Evolutionary conservation across 2,329 filamentous ascomycete species (phyloP).

Genomic region (Cordyceps tenuipes): DNA sequence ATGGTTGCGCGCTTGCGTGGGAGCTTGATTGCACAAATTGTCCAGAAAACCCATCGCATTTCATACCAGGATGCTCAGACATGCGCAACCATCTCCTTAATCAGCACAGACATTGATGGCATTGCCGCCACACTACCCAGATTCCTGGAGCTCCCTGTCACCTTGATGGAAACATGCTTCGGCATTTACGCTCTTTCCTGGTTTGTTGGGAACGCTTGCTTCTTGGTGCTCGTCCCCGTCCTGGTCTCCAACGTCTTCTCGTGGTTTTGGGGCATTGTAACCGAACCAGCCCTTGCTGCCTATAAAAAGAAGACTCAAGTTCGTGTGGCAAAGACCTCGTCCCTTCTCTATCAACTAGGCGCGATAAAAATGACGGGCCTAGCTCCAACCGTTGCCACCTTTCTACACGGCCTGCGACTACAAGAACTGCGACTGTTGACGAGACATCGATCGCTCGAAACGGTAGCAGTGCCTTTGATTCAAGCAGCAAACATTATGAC

Average conservation of each 20-base stretch:
- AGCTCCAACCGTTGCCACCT: neutral
- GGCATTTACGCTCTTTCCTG: neutral
- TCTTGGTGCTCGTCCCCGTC: slow-evolving; percentile 1
- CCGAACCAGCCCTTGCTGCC: neutral
- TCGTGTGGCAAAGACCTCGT: neutral
- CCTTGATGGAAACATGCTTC: neutral
- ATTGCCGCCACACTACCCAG: neutral
- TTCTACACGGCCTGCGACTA: neutral
- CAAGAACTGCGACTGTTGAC: neutral
- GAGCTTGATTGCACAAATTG: slow-evolving; percentile 35
- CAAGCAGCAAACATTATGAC: slow-evolving; percentile 1
- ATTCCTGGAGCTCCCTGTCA: neutral
- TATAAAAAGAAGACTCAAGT: neutral
- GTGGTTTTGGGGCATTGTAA: neutral
- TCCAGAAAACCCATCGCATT: slow-evolving; percentile 32
- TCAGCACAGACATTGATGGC: slow-evolving; percentile 5
- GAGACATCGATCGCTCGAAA: neutral
- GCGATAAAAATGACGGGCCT: slow-evolving; percentile 9
- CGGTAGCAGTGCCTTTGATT: neutral
- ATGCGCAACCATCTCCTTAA: neutral
- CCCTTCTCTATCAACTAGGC: neutral
- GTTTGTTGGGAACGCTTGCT: neutral
- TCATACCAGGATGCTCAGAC: slow-evolving; percentile 23
- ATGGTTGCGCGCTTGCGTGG: slow-evolving; percentile 25
- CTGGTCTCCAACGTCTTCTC: neutral